Evolutionary conservation across 1,284 basidiomycete species (phyloP).

Genomic region (Ustilago bromivora): DNA sequence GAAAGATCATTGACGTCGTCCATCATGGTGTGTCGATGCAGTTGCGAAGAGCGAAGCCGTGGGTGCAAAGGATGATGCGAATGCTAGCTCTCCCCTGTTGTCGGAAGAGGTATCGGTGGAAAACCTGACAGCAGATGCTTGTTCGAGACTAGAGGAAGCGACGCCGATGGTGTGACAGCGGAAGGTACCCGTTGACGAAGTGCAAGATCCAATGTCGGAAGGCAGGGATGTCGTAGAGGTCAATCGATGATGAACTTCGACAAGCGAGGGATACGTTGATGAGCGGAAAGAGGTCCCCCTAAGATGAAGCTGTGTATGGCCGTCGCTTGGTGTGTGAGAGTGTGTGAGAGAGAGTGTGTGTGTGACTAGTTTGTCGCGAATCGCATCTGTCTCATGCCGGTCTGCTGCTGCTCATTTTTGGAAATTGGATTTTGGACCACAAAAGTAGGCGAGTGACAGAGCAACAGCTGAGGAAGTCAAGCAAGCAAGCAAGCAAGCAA

Average conservation of each 20-base stretch:
- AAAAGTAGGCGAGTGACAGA: neutral
- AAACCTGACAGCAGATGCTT: neutral
- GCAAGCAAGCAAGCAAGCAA: too few species aligned
- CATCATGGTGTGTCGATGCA: constrained; percentile 27
- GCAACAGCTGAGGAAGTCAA: neutral
- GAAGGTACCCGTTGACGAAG: neutral
- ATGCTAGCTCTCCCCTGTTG: neutral
- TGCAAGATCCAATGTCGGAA: neutral
- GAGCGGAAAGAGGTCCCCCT: neutral
- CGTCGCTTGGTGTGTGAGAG: neutral
- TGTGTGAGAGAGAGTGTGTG: too few species aligned
- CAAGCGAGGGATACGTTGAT: neutral
- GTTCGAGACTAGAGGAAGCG: neutral
- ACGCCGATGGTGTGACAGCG: neutral
- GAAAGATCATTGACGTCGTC: constrained; percentile 47
- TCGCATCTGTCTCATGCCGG: constrained; percentile 4
- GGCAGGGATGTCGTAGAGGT: neutral
- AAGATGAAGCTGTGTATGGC: neutral
- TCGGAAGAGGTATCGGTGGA: neutral
- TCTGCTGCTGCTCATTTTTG: neutral
- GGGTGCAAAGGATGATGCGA: neutral
- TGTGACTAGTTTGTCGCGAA: neutral
- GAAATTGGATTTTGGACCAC: neutral
- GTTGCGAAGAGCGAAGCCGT: neutral
- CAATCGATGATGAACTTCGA: neutral